Conservation (phyloP, 768 basidiomycete genomes). For the Lenzites betulinus region DNA sequence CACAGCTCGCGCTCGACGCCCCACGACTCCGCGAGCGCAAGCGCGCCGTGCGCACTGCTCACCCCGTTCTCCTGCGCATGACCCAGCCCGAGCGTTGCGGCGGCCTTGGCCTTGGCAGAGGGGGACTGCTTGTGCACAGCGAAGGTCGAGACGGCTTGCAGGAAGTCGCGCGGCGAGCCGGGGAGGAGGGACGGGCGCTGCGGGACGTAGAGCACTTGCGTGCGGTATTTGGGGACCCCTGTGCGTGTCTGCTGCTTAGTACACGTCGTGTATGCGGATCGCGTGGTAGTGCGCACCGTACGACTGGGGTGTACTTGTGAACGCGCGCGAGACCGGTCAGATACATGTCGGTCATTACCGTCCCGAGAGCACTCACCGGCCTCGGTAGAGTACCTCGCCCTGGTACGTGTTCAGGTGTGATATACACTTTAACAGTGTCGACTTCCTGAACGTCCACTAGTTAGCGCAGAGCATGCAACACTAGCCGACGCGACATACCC, state of each 20-base stretch:
- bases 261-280: background rate
- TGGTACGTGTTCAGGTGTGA: conserved; percentile 75
- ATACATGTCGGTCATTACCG: background rate
- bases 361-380: conserved; percentile 50
- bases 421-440: conserved; percentile 82
- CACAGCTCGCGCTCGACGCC: conserved; percentile 69
- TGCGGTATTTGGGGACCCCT: conserved; percentile 81
- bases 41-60: conserved; percentile 33
- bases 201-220: conserved; percentile 81
- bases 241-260: background rate
- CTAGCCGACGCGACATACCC: conserved; percentile 46
- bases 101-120: conserved; percentile 26
- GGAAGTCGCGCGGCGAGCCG: conserved; percentile 75
- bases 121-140: conserved; percentile 39
- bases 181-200: conserved; percentile 87
- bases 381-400: conserved; percentile 64
- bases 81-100: conserved; percentile 15
- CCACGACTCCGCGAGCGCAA: conserved; percentile 64
- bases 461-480: background rate
- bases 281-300: conserved; percentile 40
- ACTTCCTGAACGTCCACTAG: conserved; percentile 45
- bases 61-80: background rate
- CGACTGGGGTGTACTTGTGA: conserved; percentile 48
- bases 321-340: too few relatives aligned
- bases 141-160: conserved; percentile 58